Percentiles rank a stretch among this genome's conserved stretches.
Evolutionary conservation across 768 basidiomycete species (phyloP).

Genomic region (Termitomyces sp.): DNA sequence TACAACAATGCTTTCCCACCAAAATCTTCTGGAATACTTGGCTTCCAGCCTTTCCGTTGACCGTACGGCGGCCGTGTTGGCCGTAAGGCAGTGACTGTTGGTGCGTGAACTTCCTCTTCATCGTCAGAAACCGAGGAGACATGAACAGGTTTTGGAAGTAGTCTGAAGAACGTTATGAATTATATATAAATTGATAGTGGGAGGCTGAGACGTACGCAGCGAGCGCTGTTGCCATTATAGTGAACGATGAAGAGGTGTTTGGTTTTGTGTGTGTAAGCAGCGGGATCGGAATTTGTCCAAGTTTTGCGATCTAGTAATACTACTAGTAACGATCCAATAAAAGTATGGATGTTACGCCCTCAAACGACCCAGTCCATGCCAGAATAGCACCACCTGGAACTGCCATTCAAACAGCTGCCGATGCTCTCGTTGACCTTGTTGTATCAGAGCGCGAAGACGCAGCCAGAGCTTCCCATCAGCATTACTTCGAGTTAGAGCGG

Average conservation of each 20-base stretch:
- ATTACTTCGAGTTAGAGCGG: constrained; percentile 10
- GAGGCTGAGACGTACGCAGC: constrained; percentile 59
- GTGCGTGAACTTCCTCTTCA: constrained; percentile 46
- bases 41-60: constrained; percentile 82
- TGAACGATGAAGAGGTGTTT: constrained; percentile 21
- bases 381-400: constrained; percentile 6
- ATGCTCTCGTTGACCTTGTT: constrained; percentile 21
- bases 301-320: too few relatives aligned
- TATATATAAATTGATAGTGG: neutral
- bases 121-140: constrained; percentile 54
- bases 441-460: constrained; percentile 20
- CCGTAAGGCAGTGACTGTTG: constrained; percentile 42
- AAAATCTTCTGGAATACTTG: constrained; percentile 78
- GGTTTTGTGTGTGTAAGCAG: constrained; percentile 8
- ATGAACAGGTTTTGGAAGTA: constrained; percentile 67
- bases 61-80: constrained; percentile 78
- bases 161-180: constrained; percentile 34
- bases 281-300: neutral
- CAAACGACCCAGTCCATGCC: neutral
- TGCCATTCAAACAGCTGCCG: constrained; percentile 21
- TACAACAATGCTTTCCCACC: constrained; percentile 41
- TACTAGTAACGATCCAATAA: neutral
- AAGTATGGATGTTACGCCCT: neutral
- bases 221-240: constrained; percentile 53
- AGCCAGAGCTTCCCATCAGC: constrained; percentile 8